A percentile compares a stretch with the other conserved stretches of the same genome.
Conservation (phyloP, 768 basidiomycete species). For the Termitomyces sp. region DNA sequence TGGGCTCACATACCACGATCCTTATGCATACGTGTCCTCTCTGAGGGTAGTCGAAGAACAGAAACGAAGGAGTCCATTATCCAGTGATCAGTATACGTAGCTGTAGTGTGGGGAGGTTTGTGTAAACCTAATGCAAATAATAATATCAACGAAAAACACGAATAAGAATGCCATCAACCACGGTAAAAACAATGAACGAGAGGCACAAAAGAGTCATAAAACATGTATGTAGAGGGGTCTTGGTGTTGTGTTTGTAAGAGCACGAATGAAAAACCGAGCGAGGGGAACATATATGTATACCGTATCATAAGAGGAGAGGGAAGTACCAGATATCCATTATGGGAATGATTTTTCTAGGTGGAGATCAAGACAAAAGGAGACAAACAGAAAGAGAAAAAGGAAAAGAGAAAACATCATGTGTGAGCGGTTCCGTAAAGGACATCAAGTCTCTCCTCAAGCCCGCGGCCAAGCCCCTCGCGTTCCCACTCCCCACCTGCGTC, state of each 20-base stretch:
- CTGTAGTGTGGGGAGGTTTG: background rate
- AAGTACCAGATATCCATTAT: background rate
- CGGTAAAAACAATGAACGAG: background rate
- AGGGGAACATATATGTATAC: background rate
- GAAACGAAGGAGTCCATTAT: background rate
- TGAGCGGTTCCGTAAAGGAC: conserved; percentile 12
- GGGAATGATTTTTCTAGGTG: background rate
- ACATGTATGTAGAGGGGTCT: background rate
- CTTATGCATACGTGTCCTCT: no score
- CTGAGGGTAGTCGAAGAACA: no score
- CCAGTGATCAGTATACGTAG: background rate
- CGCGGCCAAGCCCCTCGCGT: conserved; percentile 76
- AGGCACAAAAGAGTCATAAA: background rate
- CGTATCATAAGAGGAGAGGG: background rate
- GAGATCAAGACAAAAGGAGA: background rate
- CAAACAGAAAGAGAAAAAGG: background rate
- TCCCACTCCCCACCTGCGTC: conserved; percentile 83
- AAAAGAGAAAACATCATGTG: background rate
- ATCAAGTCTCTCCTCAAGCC: conserved; percentile 81
- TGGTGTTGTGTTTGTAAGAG: background rate
- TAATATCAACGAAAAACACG: background rate
- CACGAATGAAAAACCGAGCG: background rate
- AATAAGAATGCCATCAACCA: background rate
- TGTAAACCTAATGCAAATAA: background rate
- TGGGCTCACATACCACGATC: no score